Base-by-base conservation (phyloP, 768 basidiomycete genomes). In the Bullera alba region DNA sequence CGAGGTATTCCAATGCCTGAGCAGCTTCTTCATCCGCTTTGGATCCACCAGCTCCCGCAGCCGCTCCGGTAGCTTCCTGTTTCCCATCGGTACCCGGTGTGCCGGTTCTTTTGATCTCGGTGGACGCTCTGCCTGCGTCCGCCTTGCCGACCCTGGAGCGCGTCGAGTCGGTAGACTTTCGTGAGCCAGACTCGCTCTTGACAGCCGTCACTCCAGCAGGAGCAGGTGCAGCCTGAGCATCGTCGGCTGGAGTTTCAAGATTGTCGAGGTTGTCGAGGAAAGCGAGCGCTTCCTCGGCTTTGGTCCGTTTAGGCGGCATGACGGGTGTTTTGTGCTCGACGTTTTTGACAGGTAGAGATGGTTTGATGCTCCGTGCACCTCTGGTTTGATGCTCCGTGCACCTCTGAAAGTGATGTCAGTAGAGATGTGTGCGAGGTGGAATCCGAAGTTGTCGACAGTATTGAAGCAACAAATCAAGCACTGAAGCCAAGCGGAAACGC, bases 191-290 rank as follows among this genome's bases (percentile, higher is more conserved):
- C 6, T 46, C 17, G 17, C 42, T 21, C 2, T 53, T 19, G 5
- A 46, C 21, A 30, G 53, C 22, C 2, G 48, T 36, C 0, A 35
- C 43, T 25, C 55, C 29, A 14, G 61, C 10, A 5, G 54, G 21
- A 5, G 46, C 21, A 3, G 55, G 26, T 19, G 54, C 22, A 8
- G 51, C 23, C 22, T 55, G 34, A 1, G 63, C 34, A 10, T 50
- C 50, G 10, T 57, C 41, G 2, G 63, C 55, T 22, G 64, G 47
- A n/a, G 64, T 65, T 16, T 58, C 61, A 48, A 93, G 79, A 26
- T 83, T 85, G 70, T 97, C 92, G 42, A 97, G 85, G 68, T 93
- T 90, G 66, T 95, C 89, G 38, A 97, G 83, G 74, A 97, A 84
- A 65, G 84, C 85, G 19, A 91, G 82, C 19, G 88, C 93, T 72